These are phyloP conservation scores for Nothophoma quercina DNA, from an alignment of 2,329 filamentous ascomycete species.

Conservation along the genomic window DNA sequence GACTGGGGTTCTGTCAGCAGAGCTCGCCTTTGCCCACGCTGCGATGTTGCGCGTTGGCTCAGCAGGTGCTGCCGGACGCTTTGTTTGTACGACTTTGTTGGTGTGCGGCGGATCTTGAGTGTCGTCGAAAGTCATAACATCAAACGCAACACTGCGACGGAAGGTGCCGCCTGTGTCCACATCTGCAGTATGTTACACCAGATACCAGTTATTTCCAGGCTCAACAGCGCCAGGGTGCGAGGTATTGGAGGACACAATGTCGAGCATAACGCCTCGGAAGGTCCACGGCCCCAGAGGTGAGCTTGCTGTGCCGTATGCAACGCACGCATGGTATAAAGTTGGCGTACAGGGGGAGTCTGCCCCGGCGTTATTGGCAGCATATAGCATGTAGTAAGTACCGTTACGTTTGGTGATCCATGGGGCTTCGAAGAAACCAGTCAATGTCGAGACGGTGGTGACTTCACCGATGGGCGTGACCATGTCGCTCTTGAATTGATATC, in stretches of 20 bases:
- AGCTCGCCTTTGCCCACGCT: background rate
- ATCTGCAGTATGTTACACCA: constrained; percentile 50
- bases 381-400: constrained; percentile 52
- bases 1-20: background rate
- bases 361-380: constrained; percentile 51
- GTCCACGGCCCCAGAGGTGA: constrained; percentile 50
- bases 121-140: constrained; percentile 43
- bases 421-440: constrained; percentile 51
- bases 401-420: constrained; percentile 51
- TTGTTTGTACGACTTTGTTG: background rate
- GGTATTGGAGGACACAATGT: constrained; percentile 50
- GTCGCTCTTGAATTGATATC: constrained; percentile 46
- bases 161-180: constrained; percentile 47
- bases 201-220: background rate
- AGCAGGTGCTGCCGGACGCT: background rate
- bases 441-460: constrained; percentile 29
- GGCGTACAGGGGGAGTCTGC: constrained; percentile 49
- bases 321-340: constrained; percentile 51
- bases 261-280: constrained; percentile 45
- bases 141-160: constrained; percentile 49
- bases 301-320: constrained; percentile 49
- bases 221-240: constrained; percentile 46
- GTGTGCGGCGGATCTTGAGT: background rate
- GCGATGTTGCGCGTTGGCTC: background rate
- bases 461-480: constrained; percentile 47